Conservation (phyloP, 306 rosid genomes). For the Cicer judaicum region DNA sequence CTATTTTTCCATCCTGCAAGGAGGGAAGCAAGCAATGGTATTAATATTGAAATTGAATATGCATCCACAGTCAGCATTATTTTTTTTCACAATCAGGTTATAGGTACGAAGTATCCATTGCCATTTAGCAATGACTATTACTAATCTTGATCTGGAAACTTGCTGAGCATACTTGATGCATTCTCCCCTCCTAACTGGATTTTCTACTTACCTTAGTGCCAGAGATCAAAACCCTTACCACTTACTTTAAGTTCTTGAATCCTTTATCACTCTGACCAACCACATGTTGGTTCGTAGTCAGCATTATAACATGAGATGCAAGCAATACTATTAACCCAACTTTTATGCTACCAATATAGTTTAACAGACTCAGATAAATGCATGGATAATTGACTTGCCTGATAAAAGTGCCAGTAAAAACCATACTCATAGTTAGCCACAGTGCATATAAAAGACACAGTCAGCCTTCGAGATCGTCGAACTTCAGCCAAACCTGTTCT, state of each 20-base stretch:
- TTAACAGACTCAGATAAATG: conserved; percentile 13
- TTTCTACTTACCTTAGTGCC: no score
- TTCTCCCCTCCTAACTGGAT: no score
- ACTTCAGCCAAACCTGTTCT: conserved; percentile 84
- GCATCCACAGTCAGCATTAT: not conserved
- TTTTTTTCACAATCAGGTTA: no score
- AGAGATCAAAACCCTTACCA: no score
- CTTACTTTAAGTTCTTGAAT: no score
- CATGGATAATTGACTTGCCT: conserved; percentile 58
- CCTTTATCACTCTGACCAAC: no score
- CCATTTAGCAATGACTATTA: no score
- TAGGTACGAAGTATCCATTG: no score
- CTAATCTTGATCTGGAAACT: no score
- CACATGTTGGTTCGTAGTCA: not conserved
- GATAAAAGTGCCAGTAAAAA: conserved; percentile 84
- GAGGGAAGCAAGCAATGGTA: no score
- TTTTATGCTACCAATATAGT: conserved; percentile 14
- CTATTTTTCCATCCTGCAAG: conserved; percentile 80
- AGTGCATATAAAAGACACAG: conserved; percentile 78
- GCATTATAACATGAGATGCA: not conserved
- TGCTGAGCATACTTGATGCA: no score
- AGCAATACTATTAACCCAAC: conserved; percentile 10
- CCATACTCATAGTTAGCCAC: conserved; percentile 87
- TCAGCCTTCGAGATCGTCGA: conserved; percentile 77
- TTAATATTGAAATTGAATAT: not conserved